phyloP scores from a whole-genome alignment of 495 filamentous ascomycete genomes.

The Aspergillus mulundensis region DNA sequence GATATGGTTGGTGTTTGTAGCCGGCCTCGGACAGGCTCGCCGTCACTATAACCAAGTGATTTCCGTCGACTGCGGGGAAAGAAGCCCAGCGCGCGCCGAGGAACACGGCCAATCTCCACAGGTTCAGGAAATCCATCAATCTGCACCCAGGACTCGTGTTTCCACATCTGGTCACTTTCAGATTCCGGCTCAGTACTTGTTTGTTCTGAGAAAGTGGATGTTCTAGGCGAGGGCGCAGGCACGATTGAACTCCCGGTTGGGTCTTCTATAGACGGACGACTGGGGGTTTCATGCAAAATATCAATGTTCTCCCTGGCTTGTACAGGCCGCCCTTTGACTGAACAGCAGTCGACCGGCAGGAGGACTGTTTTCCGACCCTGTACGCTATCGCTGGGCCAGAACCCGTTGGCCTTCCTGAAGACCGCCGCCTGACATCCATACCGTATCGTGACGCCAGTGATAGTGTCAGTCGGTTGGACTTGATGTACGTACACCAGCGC shows the following conservation, averaged over 20 bases:
- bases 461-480: constrained; percentile 75
- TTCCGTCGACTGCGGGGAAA: constrained; percentile 91
- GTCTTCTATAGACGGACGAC: constrained; percentile 29
- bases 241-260: constrained; percentile 40
- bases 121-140: constrained; percentile 64
- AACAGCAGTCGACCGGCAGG: constrained; percentile 86
- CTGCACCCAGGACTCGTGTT: constrained; percentile 80
- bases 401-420: constrained; percentile 81
- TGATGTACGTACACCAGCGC: constrained; percentile 86
- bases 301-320: constrained; percentile 27
- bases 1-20: constrained; percentile 28
- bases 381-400: constrained; percentile 90
- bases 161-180: constrained; percentile 62
- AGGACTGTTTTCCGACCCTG: constrained; percentile 77
- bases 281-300: constrained; percentile 28
- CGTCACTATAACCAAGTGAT: constrained; percentile 51
- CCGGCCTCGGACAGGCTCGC: constrained; percentile 34
- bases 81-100: constrained; percentile 77
- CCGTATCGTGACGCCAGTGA: constrained; percentile 83
- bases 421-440: constrained; percentile 78
- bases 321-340: constrained; percentile 65
- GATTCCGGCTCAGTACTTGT: constrained; percentile 22
- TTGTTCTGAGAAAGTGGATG: constrained; percentile 8
- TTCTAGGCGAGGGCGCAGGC: constrained; percentile 25
- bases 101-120: constrained; percentile 83